These are phyloP conservation scores for Saksenaea vasiformis DNA, from an alignment of 371 early-diverging fungal genomes.

Conservation along the genomic window DNA sequence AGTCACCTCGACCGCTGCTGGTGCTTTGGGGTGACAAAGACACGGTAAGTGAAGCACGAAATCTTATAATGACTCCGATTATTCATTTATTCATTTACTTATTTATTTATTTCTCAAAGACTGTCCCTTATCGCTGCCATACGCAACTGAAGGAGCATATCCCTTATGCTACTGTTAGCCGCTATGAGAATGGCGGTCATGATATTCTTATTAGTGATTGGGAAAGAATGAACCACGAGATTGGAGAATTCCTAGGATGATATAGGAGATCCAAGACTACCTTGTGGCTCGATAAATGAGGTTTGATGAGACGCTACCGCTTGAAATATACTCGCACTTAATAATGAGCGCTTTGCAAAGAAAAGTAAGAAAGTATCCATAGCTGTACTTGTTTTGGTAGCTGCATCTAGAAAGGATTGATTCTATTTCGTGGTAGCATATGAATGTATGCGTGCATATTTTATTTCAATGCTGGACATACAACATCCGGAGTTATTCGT, in stretches of 20 bases:
- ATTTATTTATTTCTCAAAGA: conserved; percentile 22
- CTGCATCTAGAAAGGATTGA: no score
- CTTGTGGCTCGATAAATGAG: no score
- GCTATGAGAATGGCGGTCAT: conserved; percentile 37
- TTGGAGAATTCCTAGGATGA: conserved; percentile 14
- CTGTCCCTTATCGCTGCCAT: conserved; percentile 34
- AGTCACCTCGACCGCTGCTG: conserved; percentile 22
- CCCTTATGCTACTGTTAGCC: conserved; percentile 27
- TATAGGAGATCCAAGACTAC: background rate
- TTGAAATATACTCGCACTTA: no score
- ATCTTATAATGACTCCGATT: background rate
- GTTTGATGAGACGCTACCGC: no score
- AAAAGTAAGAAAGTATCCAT: no score
- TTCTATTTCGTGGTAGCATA: no score
- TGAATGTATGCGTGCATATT: no score
- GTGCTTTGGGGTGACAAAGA: conserved; percentile 55
- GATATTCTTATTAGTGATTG: conserved; percentile 34
- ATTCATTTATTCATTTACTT: no score
- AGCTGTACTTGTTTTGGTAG: no score
- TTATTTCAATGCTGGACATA: no score
- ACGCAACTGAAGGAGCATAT: conserved; percentile 20
- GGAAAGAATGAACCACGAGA: conserved; percentile 16
- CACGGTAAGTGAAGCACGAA: conserved; percentile 21
- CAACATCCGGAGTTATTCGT: no score
- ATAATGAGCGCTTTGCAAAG: no score